Base-by-base conservation (phyloP, 192 early-diverging fungal species). In the Polychytrium aggregatum region DNA sequence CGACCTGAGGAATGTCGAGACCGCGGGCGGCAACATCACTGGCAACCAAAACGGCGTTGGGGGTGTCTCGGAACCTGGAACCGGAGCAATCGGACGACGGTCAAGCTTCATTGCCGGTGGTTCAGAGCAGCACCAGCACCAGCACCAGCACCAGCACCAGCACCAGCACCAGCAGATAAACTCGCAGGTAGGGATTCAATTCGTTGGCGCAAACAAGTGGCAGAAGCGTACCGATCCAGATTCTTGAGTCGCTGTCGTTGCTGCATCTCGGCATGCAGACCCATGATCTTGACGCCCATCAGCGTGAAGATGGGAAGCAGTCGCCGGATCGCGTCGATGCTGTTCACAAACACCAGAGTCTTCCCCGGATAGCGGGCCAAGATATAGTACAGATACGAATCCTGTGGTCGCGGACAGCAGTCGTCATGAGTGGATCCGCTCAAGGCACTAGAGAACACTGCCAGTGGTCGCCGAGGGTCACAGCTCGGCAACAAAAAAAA, bases 1-100 rank as follows among this genome's bases (percentile, higher is more conserved):
- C 90, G 18, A 98, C 88, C 33, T 68, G 24, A 0, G 89, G 86
- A 29, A 98, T 92, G 70, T 98, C 94, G 47, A 98, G 64, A 39
- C 94, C 94, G 47, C 94, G 82, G 0, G 92, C 89, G 2, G 94
- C 94, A 21, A 98, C 94, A 64, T 98, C 94, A 25, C 83, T 85
- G n/a, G 92, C 87, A 34, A 98, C 77, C 54, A 98, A 70, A 0
- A 98, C 81, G 0, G 86, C 83, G 42, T 78, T 72, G 2, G 64
- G 42, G 17, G 80, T 76, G 7, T 77, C 67, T 35, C 81, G 82
- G 70, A 96, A 92, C 39, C 77, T 76, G 33, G 20, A 21, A 22
- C 22, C 48, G 14, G 17, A 2, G 28, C 5, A n/a, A n/a, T n/a
- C n/a, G n/a, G n/a, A 47, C 22, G 11, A 28, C 14, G 29, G 9